Evolutionary conservation across 306 rosid species (phyloP), one percentile per base, ranked within the genome.

Genomic region (Senna tora): DNA sequence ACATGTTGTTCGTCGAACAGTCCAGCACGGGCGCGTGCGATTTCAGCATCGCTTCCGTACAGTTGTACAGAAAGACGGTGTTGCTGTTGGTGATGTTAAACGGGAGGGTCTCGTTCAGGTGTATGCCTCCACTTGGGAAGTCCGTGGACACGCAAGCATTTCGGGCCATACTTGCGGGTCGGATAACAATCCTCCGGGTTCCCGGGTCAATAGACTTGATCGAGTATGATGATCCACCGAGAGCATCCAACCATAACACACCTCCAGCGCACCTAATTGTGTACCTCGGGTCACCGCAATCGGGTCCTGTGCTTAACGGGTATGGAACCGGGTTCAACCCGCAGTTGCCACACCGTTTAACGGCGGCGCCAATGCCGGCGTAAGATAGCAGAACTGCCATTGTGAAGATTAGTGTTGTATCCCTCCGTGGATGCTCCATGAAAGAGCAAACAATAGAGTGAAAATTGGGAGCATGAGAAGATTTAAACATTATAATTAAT

Each of bases 291-390:
- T 80, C 76, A 0, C 89, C 89, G 8, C 89, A 85, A 6, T 59
- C 72, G 43, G 83, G 78, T 64, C 83, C 78, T 0, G 84, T 77
- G 65, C 90, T 82, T 17, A 85, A 75, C 0, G 90, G 90, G 43
- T 77, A 85, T 0, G 87, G 90, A 42, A 82, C 87, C 34, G 78
- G 74, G 45, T 58, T 63, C 0, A 49, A 46, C 36, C 88, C 86
- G 0, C 88, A 84, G 28, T 75, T 71, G 2, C 55, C 41, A 16
- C 89, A 85, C 5, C 43, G 69, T 5, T 17, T 1, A 0, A 71
- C 15, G 19, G n/a, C 14, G 0, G 17, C 2, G 2, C 71, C 11
- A 19, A 13, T 3, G 0, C 9, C n/a, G 4, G 70, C 21, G 47
- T 28, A 71, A 53, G 73, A 52, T 38, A 79, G 75, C 66, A 76